Base-by-base conservation (phyloP, 2,329 filamentous ascomycete species). In the Amesomyces nigricolor region DNA sequence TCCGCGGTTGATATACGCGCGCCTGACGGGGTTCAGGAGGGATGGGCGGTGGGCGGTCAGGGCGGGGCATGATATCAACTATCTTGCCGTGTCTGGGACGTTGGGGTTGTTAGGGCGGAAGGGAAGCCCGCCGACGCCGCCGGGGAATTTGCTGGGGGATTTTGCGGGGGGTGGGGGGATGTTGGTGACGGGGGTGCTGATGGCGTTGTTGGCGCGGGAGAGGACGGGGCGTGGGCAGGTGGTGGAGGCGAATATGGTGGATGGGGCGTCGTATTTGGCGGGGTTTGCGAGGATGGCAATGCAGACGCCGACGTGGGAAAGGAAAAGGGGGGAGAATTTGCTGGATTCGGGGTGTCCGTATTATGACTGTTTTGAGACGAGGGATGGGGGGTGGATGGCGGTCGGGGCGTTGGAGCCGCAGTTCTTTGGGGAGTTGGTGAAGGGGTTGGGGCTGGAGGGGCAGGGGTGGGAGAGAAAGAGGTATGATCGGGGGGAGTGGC, bases 21-120 rank as follows among this genome's bases (percentile, higher is more conserved):
- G 92, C 40, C 87, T 97, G 81, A 94, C 91, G 2, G 92, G 92
- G 0, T 97, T 96, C 71, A 79, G 92, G 11, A 79, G 91, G 39
- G 89, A 95, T 71, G 92, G 91, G 0, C 86, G 83, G 64, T 97
- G 96, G 72, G 82, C 81, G 47, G 73, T 80, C 65, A 96, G 96
- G 91, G 91, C 91, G 0, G 91, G 91, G 44, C 91, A 96, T 68
- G 91, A 96, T 69, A 96, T 96, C 70, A 96, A 97, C 68, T 97
- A 97, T 71, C 86, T 97, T 42, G 89, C 91, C 47, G 89, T 96
- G 0, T 88, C 87, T 0, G 92, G 92, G 0, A 86, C 88, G 1
- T 73, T 97, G 29, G 79, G 80, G 0, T 76, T 96, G 71, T 80
- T 97, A 3, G 92, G 92, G 0, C 77, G 87, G 0, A 74, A 75